A percentile compares a stretch with the other conserved stretches of the same genome.
phyloP scores from a whole-genome alignment of 495 filamentous ascomycete genomes.

The Penicillium angulare region DNA sequence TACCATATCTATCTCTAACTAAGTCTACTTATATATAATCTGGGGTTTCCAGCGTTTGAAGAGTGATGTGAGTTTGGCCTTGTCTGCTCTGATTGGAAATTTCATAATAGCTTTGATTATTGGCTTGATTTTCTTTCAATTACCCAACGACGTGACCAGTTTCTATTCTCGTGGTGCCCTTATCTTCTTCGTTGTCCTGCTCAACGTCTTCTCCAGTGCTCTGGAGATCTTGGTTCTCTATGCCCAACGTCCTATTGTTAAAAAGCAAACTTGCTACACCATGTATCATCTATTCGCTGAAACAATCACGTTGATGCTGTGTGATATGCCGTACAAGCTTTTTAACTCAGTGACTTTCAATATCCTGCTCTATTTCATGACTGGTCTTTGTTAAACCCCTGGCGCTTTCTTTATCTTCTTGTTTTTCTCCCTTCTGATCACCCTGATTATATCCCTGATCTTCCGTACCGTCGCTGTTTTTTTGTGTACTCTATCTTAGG shows the following conservation, averaged over 20 bases:
- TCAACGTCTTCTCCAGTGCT: slow-evolving; percentile 78
- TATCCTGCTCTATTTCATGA: neutral
- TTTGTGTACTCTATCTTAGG: slow-evolving; percentile 77
- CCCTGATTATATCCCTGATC: slow-evolving; percentile 70
- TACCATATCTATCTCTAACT: slow-evolving; percentile 33
- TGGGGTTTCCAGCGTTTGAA: slow-evolving; percentile 50
- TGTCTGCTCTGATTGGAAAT: slow-evolving; percentile 72
- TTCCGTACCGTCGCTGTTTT: slow-evolving; percentile 83
- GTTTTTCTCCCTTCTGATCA: slow-evolving; percentile 67
- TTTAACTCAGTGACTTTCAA: neutral
- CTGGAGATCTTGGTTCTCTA: slow-evolving; percentile 81
- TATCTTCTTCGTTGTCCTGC: slow-evolving; percentile 81
- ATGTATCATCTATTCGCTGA: slow-evolving; percentile 88
- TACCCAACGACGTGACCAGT: slow-evolving; percentile 59
- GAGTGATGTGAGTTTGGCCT: slow-evolving; percentile 77
- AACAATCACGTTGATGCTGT: slow-evolving; percentile 78
- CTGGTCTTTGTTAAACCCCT: neutral
- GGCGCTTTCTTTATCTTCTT: slow-evolving; percentile 5
- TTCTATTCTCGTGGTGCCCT: slow-evolving; percentile 79
- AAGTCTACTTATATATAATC: slow-evolving; percentile 37
- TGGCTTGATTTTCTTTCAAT: slow-evolving; percentile 77
- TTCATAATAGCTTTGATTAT: slow-evolving; percentile 73
- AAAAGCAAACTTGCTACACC: slow-evolving; percentile 86
- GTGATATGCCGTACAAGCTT: slow-evolving; percentile 68
- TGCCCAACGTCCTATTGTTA: slow-evolving; percentile 84